These are phyloP conservation scores for Podospora pseudoanserina DNA, from an alignment of 495 filamentous ascomycete genomes.

Conservation along the genomic window DNA sequence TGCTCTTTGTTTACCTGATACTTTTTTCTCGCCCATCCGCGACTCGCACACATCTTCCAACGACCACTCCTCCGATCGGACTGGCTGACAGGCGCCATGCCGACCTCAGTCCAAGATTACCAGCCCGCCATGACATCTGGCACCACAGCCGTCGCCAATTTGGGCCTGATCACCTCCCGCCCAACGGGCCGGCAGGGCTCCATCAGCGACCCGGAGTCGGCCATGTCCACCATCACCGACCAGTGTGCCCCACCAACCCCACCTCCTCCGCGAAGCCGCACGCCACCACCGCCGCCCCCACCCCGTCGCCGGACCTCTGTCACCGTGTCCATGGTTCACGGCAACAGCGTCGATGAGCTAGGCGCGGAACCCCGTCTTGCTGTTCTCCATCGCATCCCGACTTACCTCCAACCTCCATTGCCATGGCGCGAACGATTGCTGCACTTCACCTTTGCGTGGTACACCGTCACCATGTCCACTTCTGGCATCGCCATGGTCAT, in stretches of 20 bases:
- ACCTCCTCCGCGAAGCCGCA: background rate
- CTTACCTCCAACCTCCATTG: conserved; percentile 29
- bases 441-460: conserved; percentile 75
- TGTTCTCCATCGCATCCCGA: conserved; percentile 27
- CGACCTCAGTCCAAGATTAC: conserved; percentile 1
- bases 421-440: conserved; percentile 45
- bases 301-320: background rate
- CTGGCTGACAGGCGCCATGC: background rate
- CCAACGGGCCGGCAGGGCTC: background rate
- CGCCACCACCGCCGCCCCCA: background rate
- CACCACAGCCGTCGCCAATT: background rate
- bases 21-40: background rate
- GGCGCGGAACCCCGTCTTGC: conserved; percentile 1
- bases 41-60: background rate
- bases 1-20: background rate
- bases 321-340: background rate
- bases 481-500: conserved; percentile 62
- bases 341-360: background rate
- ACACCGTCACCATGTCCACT: conserved; percentile 64
- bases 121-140: conserved; percentile 1
- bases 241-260: background rate
- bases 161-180: background rate
- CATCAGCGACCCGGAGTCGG: background rate
- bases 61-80: background rate
- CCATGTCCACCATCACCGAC: background rate